Evolutionary conservation across 2,329 filamentous ascomycete genomes (phyloP), one percentile per base, ranked within the genome.

Genomic region (Nemania bipapillata): DNA sequence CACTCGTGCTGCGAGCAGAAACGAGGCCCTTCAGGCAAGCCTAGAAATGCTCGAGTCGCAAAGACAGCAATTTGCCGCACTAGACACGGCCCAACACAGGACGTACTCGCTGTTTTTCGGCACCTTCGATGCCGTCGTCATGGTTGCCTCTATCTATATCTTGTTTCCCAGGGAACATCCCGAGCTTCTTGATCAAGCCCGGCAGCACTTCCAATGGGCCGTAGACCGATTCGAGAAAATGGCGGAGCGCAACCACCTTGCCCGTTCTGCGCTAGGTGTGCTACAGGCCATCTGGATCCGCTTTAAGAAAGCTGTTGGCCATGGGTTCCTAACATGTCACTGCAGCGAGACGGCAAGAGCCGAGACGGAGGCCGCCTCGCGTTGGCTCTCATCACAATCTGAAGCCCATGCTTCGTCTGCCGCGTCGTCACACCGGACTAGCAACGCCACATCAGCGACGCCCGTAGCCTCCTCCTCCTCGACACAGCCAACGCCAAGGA

Each of bases 111-210:
- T 90, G 3, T 89, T 90, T 75, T 89, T 89, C 60, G 87, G 86
- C 60, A 89, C 86, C 6, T 90, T 90, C 67, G 88, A 90, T 72
- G 88, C 88, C 15, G 85, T 89, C 22, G 86, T 90, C 17, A 81
- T 90, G 63, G 82, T 89, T 61, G 85, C 88, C 0, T 85, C 86
- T 20, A 85, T 90, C 35, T 89, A 86, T 74, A 89, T 90, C 37
- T 75, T 90, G 8, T 89, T 89, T 69, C 87, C 88, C 0, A 81
- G 80, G 24, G 87, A 89, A 72, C 84, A 88, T 63, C 74, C 78
- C 2, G 84, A 86, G 28, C 77, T 85, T 30, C 77, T 86, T 0
- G 78, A 81, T 3, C 79, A 79, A 26, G 83, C 85, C 0, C 76
- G 86, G 8, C 85, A 87, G 73, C 86, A 89, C 72, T 89, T 88